A percentile compares a stretch with the other conserved stretches of the same genome.
phyloP scores from a whole-genome alignment of 768 basidiomycete genomes.

The Pleurotus ostreatus region DNA sequence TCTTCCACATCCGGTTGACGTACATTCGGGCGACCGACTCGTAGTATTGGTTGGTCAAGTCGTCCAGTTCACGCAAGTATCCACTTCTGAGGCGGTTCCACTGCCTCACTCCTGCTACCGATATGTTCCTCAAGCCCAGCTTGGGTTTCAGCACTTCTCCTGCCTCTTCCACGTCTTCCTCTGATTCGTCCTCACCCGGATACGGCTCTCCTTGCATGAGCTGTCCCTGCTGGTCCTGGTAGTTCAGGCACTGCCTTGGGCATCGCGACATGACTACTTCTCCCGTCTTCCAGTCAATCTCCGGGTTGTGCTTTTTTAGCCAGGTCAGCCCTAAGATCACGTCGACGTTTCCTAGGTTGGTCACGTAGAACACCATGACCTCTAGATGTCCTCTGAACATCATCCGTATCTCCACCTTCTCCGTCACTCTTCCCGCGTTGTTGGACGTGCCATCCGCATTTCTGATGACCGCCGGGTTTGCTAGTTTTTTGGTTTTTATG shows the following conservation, averaged over 20 bases:
- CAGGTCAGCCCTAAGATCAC: constrained; percentile 21
- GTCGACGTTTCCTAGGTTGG: constrained; percentile 14
- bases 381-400: constrained; percentile 16
- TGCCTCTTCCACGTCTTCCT: not conserved
- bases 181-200: constrained; percentile 1
- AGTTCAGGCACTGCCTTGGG: not conserved
- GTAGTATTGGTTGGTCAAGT: too few species aligned
- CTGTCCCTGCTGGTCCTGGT: too few species aligned
- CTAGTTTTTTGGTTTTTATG: not conserved
- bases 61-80: not conserved
- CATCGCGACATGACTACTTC: constrained; percentile 17
- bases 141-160: not conserved
- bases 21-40: too few species aligned
- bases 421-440: constrained; percentile 16
- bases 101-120: not conserved
- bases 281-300: constrained; percentile 17
- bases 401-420: constrained; percentile 16
- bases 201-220: too few species aligned
- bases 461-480: not conserved
- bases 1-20: too few species aligned
- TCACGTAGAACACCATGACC: constrained; percentile 15
- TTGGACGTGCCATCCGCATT: constrained; percentile 18
- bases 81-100: not conserved
- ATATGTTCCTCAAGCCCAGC: not conserved
- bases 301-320: constrained; percentile 21